These are phyloP conservation scores for Ophiognomonia clavigignenti-juglandacearum DNA, from an alignment of 2,329 filamentous ascomycete genomes.

Conservation along the genomic window DNA sequence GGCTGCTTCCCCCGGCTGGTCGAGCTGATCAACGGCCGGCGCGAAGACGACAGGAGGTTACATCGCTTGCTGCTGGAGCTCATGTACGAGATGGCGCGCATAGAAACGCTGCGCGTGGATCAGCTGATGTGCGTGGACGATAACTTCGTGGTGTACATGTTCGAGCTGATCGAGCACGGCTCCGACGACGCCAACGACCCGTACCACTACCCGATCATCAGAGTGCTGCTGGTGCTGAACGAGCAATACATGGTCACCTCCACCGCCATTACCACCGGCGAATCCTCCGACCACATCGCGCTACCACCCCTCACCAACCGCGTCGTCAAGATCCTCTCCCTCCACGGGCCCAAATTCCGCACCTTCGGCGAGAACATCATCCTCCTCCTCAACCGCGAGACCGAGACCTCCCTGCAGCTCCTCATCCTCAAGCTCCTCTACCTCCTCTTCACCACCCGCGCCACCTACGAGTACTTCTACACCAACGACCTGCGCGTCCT, in stretches of 20 bases:
- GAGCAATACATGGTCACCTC: conserved; percentile 93
- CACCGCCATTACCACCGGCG: conserved; percentile 45
- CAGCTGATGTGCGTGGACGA: conserved; percentile 77
- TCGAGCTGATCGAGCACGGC: conserved; percentile 80
- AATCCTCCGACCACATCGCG: conserved; percentile 31
- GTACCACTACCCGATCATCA: conserved; percentile 92
- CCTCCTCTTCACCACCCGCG: conserved; percentile 84
- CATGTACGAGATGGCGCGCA: conserved; percentile 93
- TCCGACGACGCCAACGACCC: conserved; percentile 86
- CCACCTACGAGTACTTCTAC: conserved; percentile 97
- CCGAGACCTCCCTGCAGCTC: conserved; percentile 87
- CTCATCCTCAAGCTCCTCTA: conserved; percentile 96
- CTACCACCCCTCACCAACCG: conserved; percentile 75
- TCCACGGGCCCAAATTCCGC: conserved; percentile 75
- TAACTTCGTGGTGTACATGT: conserved; percentile 75
- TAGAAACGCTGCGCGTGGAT: conserved; percentile 72
- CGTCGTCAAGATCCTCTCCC: conserved; percentile 84
- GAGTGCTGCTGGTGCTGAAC: conserved; percentile 89
- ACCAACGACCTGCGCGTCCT: conserved; percentile 94
- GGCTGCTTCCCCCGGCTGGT: conserved; percentile 79
- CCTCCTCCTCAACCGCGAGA: conserved; percentile 87
- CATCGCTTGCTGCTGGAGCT: conserved; percentile 81
- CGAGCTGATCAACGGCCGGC: conserved; percentile 68
- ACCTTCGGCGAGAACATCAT: conserved; percentile 99
- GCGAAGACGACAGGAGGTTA: conserved; percentile 62